Conservation (phyloP, 78 protist genomes). For the Dictyostelium purpureum region DNA sequence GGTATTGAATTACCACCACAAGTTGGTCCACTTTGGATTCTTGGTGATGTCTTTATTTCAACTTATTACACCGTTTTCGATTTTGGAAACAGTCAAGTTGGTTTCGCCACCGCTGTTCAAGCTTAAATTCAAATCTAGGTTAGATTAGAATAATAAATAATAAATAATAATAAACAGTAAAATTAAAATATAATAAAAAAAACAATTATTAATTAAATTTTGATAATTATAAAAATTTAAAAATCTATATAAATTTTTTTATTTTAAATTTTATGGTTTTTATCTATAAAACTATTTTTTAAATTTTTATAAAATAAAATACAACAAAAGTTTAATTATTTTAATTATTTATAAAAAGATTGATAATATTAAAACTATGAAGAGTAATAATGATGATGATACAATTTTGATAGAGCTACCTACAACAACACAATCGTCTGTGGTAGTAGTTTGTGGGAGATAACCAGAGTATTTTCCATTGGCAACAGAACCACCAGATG, state of each 20-base stretch:
- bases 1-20: slow-evolving; percentile 85
- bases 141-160: too few relatives aligned
- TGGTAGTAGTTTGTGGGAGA: not conserved
- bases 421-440: not conserved
- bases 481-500: not conserved
- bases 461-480: slow-evolving; percentile 3
- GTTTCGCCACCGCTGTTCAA: slow-evolving; percentile 67
- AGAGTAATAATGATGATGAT: not conserved
- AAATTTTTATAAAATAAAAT: too few relatives aligned
- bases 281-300: too few relatives aligned
- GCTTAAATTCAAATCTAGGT: not conserved
- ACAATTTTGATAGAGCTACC: not conserved
- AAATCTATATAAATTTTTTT: too few relatives aligned
- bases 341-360: too few relatives aligned
- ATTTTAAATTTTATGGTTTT: too few relatives aligned
- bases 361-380: too few relatives aligned
- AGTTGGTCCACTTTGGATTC: slow-evolving; percentile 88
- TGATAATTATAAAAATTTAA: too few relatives aligned
- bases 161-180: too few relatives aligned
- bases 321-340: too few relatives aligned
- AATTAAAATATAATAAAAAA: too few relatives aligned
- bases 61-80: slow-evolving; percentile 94
- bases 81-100: slow-evolving; percentile 81
- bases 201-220: too few relatives aligned
- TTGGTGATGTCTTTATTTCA: slow-evolving; percentile 98